These are phyloP conservation scores for Bacidia gigantensis DNA, from an alignment of 495 filamentous ascomycete genomes.

Conservation along the genomic window DNA sequence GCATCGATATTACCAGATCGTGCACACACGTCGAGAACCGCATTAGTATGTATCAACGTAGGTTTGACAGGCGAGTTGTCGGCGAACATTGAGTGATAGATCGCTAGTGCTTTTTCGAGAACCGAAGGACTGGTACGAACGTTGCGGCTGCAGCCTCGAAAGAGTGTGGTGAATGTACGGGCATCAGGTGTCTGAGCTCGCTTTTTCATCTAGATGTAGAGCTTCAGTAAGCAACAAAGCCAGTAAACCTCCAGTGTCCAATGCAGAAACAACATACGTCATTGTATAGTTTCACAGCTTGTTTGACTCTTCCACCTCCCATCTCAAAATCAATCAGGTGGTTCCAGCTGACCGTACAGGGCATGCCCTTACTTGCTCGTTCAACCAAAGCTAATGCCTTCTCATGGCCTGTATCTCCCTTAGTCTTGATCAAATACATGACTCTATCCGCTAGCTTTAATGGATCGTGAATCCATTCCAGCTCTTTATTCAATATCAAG, in stretches of 20 bases:
- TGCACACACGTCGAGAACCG: conserved; percentile 66
- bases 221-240: background rate
- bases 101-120: conserved; percentile 44
- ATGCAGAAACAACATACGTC: conserved; percentile 39
- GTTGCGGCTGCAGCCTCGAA: conserved; percentile 55
- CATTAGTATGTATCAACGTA: conserved; percentile 71
- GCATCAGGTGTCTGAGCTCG: conserved; percentile 57
- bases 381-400: conserved; percentile 56
- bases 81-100: conserved; percentile 59
- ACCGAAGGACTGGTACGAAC: conserved; percentile 33
- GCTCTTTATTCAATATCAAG: conserved; percentile 30
- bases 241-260: background rate
- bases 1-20: conserved; percentile 55
- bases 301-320: conserved; percentile 39
- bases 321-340: conserved; percentile 62
- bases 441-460: conserved; percentile 51
- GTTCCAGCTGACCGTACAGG: conserved; percentile 73
- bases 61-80: conserved; percentile 45
- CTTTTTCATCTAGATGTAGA: conserved; percentile 73
- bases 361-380: conserved; percentile 43
- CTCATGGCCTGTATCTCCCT: conserved; percentile 27
- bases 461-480: conserved; percentile 54
- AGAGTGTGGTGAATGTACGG: conserved; percentile 68
- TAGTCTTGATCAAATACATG: conserved; percentile 35
- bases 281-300: conserved; percentile 67